Evolutionary conservation across 306 rosid species (phyloP), one percentile per base, ranked within the genome.

Genomic region (Dicorynia guianensis): DNA sequence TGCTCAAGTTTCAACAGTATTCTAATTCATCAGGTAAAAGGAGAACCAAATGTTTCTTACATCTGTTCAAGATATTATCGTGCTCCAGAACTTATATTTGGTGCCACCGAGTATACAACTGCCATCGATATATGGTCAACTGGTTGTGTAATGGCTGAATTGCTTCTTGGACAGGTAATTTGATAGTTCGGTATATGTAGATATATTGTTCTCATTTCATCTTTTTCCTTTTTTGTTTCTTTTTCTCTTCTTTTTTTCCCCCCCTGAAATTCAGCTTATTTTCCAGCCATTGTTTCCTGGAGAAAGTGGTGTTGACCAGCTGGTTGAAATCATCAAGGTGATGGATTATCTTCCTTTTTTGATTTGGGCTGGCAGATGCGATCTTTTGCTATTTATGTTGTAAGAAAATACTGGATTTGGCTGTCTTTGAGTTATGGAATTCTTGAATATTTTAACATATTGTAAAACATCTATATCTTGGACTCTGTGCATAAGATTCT

Each of bases 91-190:
- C 95, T 95, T 79, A 95, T 95, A 80, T 95, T 95, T 78, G 98
- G 98, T 61, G 98, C 98, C 63, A 92, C 97, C 1, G 98, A 95
- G 85, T 95, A 95, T 81, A 95, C 98, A 61, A 92, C 97, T 72
- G 97, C 98, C 13, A 92, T 92, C 39, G 98, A 95, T 82, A 95
- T 95, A 83, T 95, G 98, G 98, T 95, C 98, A 54, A 92, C 98
- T 77, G 98, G 98, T 54, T 95, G 98, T 77, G 98, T 95, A 72
- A 95, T 92, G 98, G 97, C 98, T 69, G 98, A 95, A 71, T 83
- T 95, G 69, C 95, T 95, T 75, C 97, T 95, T 61, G 98, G 98
- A 71, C 96, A 95, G 97, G 98, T 95, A 76, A 74, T 58, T 53
- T 85, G 63, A 72, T 67, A 56, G 63, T 67, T 25, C 33, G 70